Percentiles rank a stretch among this genome's conserved stretches.
Conservation (phyloP, 2,329 filamentous ascomycete species). For the Neofusicoccum cordaticola region DNA sequence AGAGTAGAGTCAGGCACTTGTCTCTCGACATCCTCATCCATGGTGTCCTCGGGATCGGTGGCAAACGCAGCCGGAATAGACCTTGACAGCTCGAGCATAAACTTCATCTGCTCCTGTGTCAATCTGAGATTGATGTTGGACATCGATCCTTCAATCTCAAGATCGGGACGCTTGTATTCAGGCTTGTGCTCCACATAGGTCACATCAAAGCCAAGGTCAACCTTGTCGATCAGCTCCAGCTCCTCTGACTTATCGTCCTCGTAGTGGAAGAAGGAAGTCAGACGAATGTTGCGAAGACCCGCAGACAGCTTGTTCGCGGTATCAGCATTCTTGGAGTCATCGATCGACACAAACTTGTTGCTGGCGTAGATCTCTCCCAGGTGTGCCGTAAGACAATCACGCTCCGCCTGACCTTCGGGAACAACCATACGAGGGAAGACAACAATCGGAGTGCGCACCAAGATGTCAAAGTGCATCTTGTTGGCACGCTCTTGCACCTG, state of each 20-base stretch:
- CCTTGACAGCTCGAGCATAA: conserved; percentile 80
- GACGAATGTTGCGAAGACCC: conserved; percentile 85
- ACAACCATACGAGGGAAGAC: conserved; percentile 82
- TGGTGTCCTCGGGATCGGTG: conserved; percentile 64
- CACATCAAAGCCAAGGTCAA: conserved; percentile 89
- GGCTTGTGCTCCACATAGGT: conserved; percentile 84
- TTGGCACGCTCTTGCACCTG: conserved; percentile 88
- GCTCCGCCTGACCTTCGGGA: conserved; percentile 61
- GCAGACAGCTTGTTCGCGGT: conserved; percentile 87
- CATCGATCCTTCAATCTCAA: conserved; percentile 87
- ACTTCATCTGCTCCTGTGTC: conserved; percentile 87
- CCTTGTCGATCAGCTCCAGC: conserved; percentile 93
- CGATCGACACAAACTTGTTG: conserved; percentile 83
- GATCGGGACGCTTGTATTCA: conserved; percentile 77
- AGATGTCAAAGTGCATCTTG: conserved; percentile 89
- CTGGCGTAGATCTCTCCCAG: conserved; percentile 96
- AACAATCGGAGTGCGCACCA: conserved; percentile 92
- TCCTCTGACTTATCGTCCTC: conserved; percentile 70
- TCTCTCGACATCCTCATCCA: conserved; percentile 69
- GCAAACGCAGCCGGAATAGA: conserved; percentile 86
- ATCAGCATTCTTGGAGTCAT: conserved; percentile 69
- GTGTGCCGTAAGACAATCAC: conserved; percentile 87
- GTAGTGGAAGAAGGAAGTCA: conserved; percentile 89
- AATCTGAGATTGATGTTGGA: conserved; percentile 88
- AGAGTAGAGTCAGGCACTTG: conserved; percentile 63